Evolutionary conservation across 2,329 filamentous ascomycete species (phyloP).

Genomic region (Pseudocercospora pini-densiflorae): DNA sequence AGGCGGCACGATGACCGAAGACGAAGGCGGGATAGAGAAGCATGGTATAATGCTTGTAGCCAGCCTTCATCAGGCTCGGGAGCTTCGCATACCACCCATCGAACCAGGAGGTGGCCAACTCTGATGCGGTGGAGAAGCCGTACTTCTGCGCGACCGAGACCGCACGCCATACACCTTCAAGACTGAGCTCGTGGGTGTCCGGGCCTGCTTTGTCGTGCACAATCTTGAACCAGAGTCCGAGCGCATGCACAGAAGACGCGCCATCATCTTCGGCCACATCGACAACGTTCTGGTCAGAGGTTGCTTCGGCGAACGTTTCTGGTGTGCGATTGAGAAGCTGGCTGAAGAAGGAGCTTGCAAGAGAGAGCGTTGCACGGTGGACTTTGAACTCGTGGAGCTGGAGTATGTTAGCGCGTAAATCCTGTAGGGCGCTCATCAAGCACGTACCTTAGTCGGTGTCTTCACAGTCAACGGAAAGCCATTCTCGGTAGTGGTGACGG

Average conservation of each 20-base stretch:
- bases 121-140: slow-evolving; percentile 12
- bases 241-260: not conserved
- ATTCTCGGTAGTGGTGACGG: slow-evolving; percentile 5
- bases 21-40: slow-evolving; percentile 37
- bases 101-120: slow-evolving; percentile 22
- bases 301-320: slow-evolving; percentile 6
- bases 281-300: slow-evolving; percentile 4
- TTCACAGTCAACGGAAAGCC: slow-evolving; percentile 14
- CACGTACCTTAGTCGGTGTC: not conserved
- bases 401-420: not conserved
- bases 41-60: slow-evolving; percentile 14
- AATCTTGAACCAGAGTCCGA: slow-evolving; percentile 26
- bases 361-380: slow-evolving; percentile 12
- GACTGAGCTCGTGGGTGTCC: slow-evolving; percentile 8
- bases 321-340: slow-evolving; percentile 17
- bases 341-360: slow-evolving; percentile 11
- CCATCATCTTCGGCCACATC: slow-evolving; percentile 22
- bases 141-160: slow-evolving; percentile 26
- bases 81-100: slow-evolving; percentile 18
- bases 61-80: not conserved
- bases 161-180: slow-evolving; percentile 25
- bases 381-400: slow-evolving; percentile 25
- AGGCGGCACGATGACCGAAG: slow-evolving; percentile 39
- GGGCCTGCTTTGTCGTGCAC: slow-evolving; percentile 14
- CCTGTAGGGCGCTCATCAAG: not conserved